phyloP scores from a whole-genome alignment of 768 basidiomycete genomes.

The Kwoniella bestiolae region DNA sequence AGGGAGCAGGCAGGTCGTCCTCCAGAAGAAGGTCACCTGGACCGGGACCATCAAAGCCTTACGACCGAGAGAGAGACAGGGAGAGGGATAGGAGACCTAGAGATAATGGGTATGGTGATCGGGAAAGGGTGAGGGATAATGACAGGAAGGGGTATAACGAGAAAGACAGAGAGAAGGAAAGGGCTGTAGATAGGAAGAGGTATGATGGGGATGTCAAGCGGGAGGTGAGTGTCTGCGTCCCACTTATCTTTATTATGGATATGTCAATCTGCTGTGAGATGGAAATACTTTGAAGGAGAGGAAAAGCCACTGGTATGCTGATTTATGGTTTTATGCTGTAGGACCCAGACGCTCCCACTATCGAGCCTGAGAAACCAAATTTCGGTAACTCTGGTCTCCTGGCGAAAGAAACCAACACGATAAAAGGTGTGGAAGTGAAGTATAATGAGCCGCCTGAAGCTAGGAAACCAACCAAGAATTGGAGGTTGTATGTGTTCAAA shows the following conservation, averaged over 20 bases:
- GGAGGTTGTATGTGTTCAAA: slow-evolving; percentile 98
- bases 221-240: slow-evolving; percentile 31
- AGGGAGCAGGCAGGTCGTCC: slow-evolving; percentile 40
- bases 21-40: slow-evolving; percentile 33
- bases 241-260: too few species aligned
- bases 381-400: slow-evolving; percentile 85
- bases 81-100: slow-evolving; percentile 23
- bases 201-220: slow-evolving; percentile 46
- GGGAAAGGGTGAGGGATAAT: slow-evolving; percentile 31
- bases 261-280: not conserved
- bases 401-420: slow-evolving; percentile 94
- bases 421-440: slow-evolving; percentile 74
- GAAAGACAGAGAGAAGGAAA: slow-evolving; percentile 53
- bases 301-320: not conserved
- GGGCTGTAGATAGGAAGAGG: slow-evolving; percentile 48
- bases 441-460: slow-evolving; percentile 99
- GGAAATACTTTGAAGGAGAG: not conserved
- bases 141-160: slow-evolving; percentile 35
- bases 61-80: slow-evolving; percentile 13
- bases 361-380: slow-evolving; percentile 78
- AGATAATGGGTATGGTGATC: slow-evolving; percentile 48
- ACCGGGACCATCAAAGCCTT: slow-evolving; percentile 6
- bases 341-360: slow-evolving; percentile 56
- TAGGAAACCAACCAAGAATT: slow-evolving; percentile 81
- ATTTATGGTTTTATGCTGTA: slow-evolving; percentile 6